Evolutionary conservation across 805 yeast genomes (phyloP), one percentile per base, ranked within the genome.

Genomic region (Suhomyces kilbournensis): DNA sequence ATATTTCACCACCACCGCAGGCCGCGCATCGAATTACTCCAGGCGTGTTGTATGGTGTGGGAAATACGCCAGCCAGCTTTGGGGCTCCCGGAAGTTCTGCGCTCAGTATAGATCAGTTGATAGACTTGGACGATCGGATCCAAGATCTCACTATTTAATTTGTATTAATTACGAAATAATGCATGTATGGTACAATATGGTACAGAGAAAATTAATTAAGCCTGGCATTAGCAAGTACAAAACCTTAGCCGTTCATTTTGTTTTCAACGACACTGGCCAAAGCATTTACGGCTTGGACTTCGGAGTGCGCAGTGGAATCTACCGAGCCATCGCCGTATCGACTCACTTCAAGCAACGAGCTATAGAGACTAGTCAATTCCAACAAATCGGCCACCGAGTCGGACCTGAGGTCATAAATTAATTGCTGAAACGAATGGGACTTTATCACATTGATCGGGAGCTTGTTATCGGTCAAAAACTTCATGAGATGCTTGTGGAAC

Each of bases 401-500:
- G 0, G 82, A 77, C 48, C 79, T 69, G 54, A 81, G 67, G 43
- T 81, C 81, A 57, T 73, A 76, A 14, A 81, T 67, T 42, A 81
- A 60, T 56, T 81, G 84, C 60, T 77, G 78, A 58, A 81, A 81
- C 7, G 81, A 70, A 20, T 69, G 76, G 48, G 81, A 75, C 62
- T 76, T 77, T n/a, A 80, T 76, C 8, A 75, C 74, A 20, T 67
- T 68, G 28, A 80, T 71, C 0, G 81, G 74, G 9, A 81, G 64
- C 59, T 79, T 79, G 62, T 81, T 78, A n/a, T 80, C 84, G 14
- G 76, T 70, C 38, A 81, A 61, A 52, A 81, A 81, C 55, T 69
- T 73, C 70, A 80, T 67, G 26, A 81, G 63, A 54, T 80, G 81
- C 55, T 74, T 76, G 53, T 79, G 84, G 60, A 81, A 79, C 55